phyloP scores from a whole-genome alignment of 2,329 filamentous ascomycete species.

The Didymella exigua region DNA sequence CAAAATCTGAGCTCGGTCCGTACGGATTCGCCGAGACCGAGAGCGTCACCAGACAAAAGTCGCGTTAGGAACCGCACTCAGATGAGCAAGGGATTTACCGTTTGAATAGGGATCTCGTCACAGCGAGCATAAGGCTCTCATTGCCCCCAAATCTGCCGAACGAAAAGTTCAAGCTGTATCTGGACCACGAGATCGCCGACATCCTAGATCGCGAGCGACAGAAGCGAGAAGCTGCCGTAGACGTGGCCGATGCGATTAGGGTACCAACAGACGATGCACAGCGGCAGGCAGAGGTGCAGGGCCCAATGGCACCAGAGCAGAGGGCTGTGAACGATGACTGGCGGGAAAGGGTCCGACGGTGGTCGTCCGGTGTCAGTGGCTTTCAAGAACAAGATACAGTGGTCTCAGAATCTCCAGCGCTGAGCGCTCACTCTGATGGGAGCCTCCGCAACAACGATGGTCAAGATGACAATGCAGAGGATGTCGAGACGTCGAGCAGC shows the following conservation, averaged over 20 bases:
- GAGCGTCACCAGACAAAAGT: background rate
- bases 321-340: background rate
- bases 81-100: background rate
- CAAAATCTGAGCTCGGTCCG: background rate
- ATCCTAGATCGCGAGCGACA: background rate
- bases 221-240: background rate
- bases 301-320: background rate
- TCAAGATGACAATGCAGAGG: background rate
- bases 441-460: background rate
- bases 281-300: background rate
- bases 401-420: background rate
- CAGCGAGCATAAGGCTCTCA: background rate
- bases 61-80: conserved; percentile 2
- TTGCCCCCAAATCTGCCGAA: background rate
- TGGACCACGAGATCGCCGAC: background rate
- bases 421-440: background rate
- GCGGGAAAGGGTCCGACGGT: background rate
- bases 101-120: conserved; percentile 1
- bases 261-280: background rate
- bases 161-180: background rate
- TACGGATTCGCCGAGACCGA: background rate
- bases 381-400: background rate
- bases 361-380: background rate
- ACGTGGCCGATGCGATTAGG: background rate
- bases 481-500: background rate